Evolutionary conservation across 2,329 filamentous ascomycete genomes (phyloP), one percentile per base, ranked within the genome.

Genomic region (Colletotrichum sp.): DNA sequence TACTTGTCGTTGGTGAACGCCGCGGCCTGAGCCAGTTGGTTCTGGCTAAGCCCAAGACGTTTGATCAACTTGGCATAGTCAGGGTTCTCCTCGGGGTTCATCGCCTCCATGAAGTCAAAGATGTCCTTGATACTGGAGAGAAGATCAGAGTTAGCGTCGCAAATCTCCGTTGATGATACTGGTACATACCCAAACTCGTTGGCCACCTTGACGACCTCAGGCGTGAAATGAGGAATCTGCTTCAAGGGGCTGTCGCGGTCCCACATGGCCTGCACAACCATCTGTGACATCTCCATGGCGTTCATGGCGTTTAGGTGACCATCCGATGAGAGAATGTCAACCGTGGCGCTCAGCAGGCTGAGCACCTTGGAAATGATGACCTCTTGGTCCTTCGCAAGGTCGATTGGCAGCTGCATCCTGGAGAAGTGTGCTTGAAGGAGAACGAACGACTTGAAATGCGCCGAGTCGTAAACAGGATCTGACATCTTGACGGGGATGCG

Each of bases 231-330:
- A 79, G 97, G 97, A 81, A 99, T 98, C 85, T 99, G 97, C 88
- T 98, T 98, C 79, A 99, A 90, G 52, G 97, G 96, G 80, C 95
- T 97, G 84, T 99, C 97, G 74, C 96, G 94, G 86, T 99, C 96
- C 97, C 97, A 99, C 95, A 98, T 98, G 66, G 94, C 96, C 86
- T 99, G 97, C 5, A 99, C 96, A 69, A 97, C 95, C 97, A 99
- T 99, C 83, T 99, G 97, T 15, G 95, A 98, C 91, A 99, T 95
- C 84, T 99, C 97, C 96, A 99, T 99, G 32, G 97, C 97, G 80
- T 94, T 96, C 93, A 98, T 98, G 76, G 97, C 96, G 82, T 99
- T 99, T 77, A 99, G 90, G 81, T 98, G 95, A 16, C 96, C 97
- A 80, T 99, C 96, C 1, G 96, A 98, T 12, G 96, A 98, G 43